phyloP scores from a whole-genome alignment of 2,329 filamentous ascomycete genomes.

The Ascocoryne sarcoides region DNA sequence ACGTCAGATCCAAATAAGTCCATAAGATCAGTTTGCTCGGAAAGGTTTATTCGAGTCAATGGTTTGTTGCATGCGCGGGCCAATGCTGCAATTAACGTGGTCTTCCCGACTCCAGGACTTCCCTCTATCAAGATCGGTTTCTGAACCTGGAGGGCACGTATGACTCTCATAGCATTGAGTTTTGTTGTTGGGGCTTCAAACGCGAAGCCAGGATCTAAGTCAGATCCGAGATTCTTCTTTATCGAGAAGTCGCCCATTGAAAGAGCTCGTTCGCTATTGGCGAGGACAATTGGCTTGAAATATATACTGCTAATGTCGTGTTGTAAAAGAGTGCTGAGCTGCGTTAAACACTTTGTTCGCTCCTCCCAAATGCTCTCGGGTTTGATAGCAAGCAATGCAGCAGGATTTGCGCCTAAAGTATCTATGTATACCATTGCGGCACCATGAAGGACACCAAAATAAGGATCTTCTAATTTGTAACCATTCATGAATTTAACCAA shows the following conservation, averaged over 20 bases:
- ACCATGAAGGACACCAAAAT: slow-evolving; percentile 63
- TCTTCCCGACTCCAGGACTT: slow-evolving; percentile 97
- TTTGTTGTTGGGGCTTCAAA: slow-evolving; percentile 86
- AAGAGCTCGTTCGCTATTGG: slow-evolving; percentile 44
- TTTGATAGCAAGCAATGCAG: slow-evolving; percentile 70
- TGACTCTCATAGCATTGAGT: slow-evolving; percentile 81
- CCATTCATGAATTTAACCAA: slow-evolving; percentile 91
- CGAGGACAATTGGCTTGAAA: slow-evolving; percentile 49
- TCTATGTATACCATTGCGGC: slow-evolving; percentile 95
- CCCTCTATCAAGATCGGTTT: slow-evolving; percentile 94
- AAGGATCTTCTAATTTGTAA: slow-evolving; percentile 32
- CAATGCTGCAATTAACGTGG: slow-evolving; percentile 79
- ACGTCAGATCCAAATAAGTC: slow-evolving; percentile 96
- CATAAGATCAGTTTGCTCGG: slow-evolving; percentile 95
- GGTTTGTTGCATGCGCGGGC: slow-evolving; percentile 71
- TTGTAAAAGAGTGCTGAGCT: slow-evolving; percentile 59
- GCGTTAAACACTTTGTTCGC: slow-evolving; percentile 61
- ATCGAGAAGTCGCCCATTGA: slow-evolving; percentile 70
- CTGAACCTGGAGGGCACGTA: slow-evolving; percentile 76
- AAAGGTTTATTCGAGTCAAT: slow-evolving; percentile 90
- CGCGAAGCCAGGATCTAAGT: slow-evolving; percentile 56
- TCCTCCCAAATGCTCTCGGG: slow-evolving; percentile 62
- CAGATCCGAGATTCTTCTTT: slow-evolving; percentile 39
- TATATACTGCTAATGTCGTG: slow-evolving; percentile 59
- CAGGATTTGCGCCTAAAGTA: slow-evolving; percentile 88